Base-by-base conservation (phyloP, 805 yeast genomes). In the Henningerozyma blattae region DNA sequence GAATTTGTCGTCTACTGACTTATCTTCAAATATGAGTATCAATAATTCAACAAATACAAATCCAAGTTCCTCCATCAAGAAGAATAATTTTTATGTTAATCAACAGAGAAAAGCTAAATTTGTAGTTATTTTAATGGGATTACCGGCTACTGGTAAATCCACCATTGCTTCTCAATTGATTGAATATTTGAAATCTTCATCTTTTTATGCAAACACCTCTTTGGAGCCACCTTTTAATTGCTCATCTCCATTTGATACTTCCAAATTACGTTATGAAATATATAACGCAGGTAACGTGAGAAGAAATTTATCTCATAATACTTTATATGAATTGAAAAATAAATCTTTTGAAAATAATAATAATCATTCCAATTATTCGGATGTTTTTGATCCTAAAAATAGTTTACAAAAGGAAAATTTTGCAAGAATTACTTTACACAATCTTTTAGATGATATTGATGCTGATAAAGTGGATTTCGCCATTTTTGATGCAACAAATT, bases 71-170 rank as follows among this genome's bases (percentile, higher is more conserved):
- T n/a, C n/a, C n/a, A n/a, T n/a, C n/a, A 6, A 27, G 16, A 27
- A 15, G 15, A 25, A 12, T 12, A 20, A 20, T 8, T 20, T 20
- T n/a, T 4, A 17, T 18, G 35, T 38, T n/a, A 27, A 30, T n/a
- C 27, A 18, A 16, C 17, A 24, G 27, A 24, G n/a, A 24, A 32
- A 20, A 22, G 34, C 39, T 26, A 77, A 75, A 52, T 66, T 77
- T 50, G 77, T 79, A 15, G 69, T 80, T 35, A 75, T 80, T 9
- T 65, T 81, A 58, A 82, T 80, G 9, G 89, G 89, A 0, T 59
- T 80, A 22, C 89, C 89, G 1, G 89, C 89, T 1, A 60, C 80
- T 33, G 89, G 89, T 6, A 80, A 80, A 51, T 75, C 83, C 2
- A 76, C 82, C 40, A 70, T 79, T 34, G 75, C 86, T 22, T 72